Evolutionary conservation across 2,329 filamentous ascomycete species (phyloP).

Genomic region (Xylaria sp.): DNA sequence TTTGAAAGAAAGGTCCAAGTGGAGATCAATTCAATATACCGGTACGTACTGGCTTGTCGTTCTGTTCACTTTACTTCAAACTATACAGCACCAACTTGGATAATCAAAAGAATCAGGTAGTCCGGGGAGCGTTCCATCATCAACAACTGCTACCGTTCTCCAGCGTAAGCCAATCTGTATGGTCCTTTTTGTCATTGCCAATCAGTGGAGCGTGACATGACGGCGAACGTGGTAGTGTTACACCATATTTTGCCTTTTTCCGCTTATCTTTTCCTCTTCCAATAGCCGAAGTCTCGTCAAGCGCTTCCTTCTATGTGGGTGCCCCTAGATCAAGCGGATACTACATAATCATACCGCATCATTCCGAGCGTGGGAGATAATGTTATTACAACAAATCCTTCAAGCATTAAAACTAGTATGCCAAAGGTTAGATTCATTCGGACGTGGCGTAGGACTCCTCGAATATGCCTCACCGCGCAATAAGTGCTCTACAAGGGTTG

Average conservation of each 20-base stretch:
- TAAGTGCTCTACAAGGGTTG: conserved; percentile 16
- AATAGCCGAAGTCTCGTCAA: background rate
- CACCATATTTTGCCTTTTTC: background rate
- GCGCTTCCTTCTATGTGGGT: background rate
- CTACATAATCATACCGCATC: background rate
- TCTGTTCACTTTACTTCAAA: background rate
- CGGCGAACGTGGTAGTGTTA: conserved; percentile 6
- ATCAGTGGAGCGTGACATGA: conserved; percentile 2
- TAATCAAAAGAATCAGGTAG: background rate
- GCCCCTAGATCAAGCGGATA: background rate
- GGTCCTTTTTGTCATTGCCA: conserved; percentile 13
- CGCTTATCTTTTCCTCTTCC: background rate
- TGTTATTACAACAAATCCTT: conserved; percentile 13
- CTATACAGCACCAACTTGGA: background rate
- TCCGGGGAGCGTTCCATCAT: conserved; percentile 3
- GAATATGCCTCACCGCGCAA: background rate
- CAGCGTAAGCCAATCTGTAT: conserved; percentile 8
- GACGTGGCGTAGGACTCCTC: conserved; percentile 6
- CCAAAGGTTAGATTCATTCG: background rate
- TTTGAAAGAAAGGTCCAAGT: background rate
- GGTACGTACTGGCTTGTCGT: background rate
- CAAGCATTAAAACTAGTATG: background rate
- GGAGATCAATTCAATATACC: background rate
- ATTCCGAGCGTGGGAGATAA: background rate
- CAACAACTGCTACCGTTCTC: background rate